These are phyloP conservation scores for Microstegium vimineum DNA, from an alignment of 176 grass and related monocot genomes.

Conservation along the genomic window DNA sequence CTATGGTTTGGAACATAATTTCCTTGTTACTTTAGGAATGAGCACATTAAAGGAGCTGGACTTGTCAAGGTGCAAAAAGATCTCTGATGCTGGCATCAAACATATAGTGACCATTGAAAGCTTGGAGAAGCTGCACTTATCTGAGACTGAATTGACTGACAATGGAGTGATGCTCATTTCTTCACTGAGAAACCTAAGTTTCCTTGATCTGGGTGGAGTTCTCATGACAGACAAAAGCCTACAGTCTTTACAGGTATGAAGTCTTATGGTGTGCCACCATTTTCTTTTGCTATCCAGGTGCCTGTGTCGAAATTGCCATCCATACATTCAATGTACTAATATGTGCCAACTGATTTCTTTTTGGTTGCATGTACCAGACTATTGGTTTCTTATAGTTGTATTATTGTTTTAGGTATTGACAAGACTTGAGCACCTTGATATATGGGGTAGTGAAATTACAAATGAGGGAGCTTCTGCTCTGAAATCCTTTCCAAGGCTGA, in stretches of 20 bases:
- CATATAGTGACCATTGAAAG: conserved; percentile 68
- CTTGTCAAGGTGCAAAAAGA: conserved; percentile 74
- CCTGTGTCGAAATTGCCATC: neutral
- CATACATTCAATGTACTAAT: neutral
- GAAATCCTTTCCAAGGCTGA: conserved; percentile 53
- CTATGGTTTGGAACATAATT: neutral
- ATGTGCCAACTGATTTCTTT: neutral
- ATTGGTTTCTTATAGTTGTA: neutral
- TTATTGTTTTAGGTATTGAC: conserved; percentile 60
- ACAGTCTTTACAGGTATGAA: conserved; percentile 57
- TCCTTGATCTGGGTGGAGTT: conserved; percentile 82
- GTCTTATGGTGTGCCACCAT: neutral
- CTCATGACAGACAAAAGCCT: conserved; percentile 54
- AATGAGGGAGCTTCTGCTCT: conserved; percentile 60
- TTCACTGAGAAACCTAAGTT: conserved; percentile 47
- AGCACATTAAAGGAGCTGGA: conserved; percentile 65
- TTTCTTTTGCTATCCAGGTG: neutral
- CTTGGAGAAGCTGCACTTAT: conserved; percentile 74
- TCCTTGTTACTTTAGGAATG: conserved; percentile 53
- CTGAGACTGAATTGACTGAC: conserved; percentile 63
- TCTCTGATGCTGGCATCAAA: conserved; percentile 69
- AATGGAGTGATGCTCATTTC: conserved; percentile 65
- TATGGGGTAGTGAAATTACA: conserved; percentile 78
- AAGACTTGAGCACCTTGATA: conserved; percentile 75
- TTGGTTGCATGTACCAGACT: neutral